Evolutionary conservation across 495 filamentous ascomycete species (phyloP).

Genomic region (Wilcoxina mikolae): DNA sequence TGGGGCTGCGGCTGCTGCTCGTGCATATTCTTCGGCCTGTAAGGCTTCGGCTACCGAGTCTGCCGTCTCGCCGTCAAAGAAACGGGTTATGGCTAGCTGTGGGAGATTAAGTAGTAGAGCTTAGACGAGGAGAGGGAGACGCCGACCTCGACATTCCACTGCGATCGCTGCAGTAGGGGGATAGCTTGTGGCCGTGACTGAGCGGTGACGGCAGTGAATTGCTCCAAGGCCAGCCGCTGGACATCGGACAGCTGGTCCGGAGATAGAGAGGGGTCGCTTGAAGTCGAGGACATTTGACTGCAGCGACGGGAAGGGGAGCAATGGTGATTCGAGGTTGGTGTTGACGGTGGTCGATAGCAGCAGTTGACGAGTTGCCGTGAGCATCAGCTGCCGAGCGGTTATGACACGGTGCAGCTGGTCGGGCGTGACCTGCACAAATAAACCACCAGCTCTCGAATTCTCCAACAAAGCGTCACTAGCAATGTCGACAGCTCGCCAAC

Average conservation of each 20-base stretch:
- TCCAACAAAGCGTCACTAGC: neutral
- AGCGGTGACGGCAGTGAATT: slow-evolving; percentile 75
- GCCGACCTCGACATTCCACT: slow-evolving; percentile 89
- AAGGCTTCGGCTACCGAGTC: slow-evolving; percentile 67
- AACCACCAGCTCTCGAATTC: neutral
- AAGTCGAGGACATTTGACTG: neutral
- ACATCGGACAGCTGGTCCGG: slow-evolving; percentile 37
- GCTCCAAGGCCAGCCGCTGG: slow-evolving; percentile 69
- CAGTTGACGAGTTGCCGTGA: too few species aligned
- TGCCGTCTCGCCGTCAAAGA: slow-evolving; percentile 88
- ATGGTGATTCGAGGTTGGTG: too few species aligned
- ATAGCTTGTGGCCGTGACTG: slow-evolving; percentile 66
- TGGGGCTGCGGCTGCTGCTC: slow-evolving; percentile 32
- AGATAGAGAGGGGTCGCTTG: neutral
- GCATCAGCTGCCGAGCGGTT: neutral
- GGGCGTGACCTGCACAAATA: neutral
- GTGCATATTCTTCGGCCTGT: slow-evolving; percentile 44
- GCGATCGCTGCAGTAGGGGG: slow-evolving; percentile 61
- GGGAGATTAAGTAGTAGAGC: slow-evolving; percentile 17
- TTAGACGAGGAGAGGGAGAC: slow-evolving; percentile 2
- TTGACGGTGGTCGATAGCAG: too few species aligned
- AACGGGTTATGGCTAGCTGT: slow-evolving; percentile 87
- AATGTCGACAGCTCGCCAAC: neutral
- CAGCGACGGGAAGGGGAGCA: too few species aligned
- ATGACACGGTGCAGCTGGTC: neutral